These are phyloP conservation scores for Talaromyces borbonicus DNA, from an alignment of 495 filamentous ascomycete species.

Conservation along the genomic window DNA sequence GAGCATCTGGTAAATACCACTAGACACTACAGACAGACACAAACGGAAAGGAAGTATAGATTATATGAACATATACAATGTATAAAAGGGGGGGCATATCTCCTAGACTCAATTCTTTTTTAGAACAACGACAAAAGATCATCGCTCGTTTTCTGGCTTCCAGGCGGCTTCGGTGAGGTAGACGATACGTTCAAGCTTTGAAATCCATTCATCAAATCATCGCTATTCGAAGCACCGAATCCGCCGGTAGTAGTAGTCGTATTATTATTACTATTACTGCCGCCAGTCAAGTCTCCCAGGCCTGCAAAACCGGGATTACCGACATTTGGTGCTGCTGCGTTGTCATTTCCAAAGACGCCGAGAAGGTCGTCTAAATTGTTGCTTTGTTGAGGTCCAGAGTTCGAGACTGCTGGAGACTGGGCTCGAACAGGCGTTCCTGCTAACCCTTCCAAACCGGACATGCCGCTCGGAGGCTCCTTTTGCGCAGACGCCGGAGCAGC, in stretches of 20 bases:
- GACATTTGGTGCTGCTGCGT: constrained; percentile 20
- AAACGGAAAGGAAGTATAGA: neutral
- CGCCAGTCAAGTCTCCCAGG: neutral
- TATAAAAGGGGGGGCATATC: too few species aligned
- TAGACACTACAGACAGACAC: neutral
- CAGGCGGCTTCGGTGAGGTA: constrained; percentile 16
- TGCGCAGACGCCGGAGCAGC: constrained; percentile 82
- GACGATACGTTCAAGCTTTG: constrained; percentile 66
- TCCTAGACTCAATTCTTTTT: neutral
- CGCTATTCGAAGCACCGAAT: constrained; percentile 22
- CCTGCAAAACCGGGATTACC: constrained; percentile 7
- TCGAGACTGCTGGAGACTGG: constrained; percentile 48
- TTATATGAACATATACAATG: neutral
- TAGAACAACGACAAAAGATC: constrained; percentile 89
- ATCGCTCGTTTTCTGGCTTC: constrained; percentile 61
- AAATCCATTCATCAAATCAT: constrained; percentile 77
- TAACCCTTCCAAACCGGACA: constrained; percentile 62
- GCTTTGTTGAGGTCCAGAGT: constrained; percentile 33
- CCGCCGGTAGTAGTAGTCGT: neutral
- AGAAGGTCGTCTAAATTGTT: constrained; percentile 85
- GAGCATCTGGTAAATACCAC: too few species aligned
- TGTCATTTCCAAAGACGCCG: constrained; percentile 57
- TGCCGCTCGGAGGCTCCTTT: constrained; percentile 49
- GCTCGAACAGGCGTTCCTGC: constrained; percentile 74
- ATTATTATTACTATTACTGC: too few species aligned